A percentile compares a stretch with the other conserved stretches of the same genome.
These are phyloP conservation scores for Aspergillus clavatus DNA, from an alignment of 2,329 filamentous ascomycete genomes.

Conservation along the genomic window DNA sequence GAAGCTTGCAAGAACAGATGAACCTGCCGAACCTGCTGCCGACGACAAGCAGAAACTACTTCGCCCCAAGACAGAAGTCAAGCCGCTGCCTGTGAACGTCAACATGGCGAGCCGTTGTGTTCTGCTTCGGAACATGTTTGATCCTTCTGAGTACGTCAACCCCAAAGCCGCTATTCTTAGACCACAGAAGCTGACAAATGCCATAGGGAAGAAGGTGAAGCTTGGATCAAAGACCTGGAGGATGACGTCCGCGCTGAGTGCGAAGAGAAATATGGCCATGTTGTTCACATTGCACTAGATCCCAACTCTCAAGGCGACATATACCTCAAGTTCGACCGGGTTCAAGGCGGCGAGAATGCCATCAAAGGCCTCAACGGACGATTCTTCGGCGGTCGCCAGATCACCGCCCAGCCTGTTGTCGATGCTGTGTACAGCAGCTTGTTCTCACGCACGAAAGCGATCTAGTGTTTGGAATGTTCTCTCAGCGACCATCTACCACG, in stretches of 20 bases:
- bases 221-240: constrained; percentile 90
- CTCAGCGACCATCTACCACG: constrained; percentile 21
- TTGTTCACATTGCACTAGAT: constrained; percentile 95
- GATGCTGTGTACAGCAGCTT: constrained; percentile 98
- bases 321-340: constrained; percentile 96
- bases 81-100: constrained; percentile 76
- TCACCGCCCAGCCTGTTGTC: constrained; percentile 92
- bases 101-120: constrained; percentile 93
- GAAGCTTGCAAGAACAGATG: constrained; percentile 94
- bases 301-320: constrained; percentile 92
- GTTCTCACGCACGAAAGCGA: constrained; percentile 80
- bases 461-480: constrained; percentile 45
- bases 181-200: too few relatives aligned
- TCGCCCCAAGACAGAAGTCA: constrained; percentile 73
- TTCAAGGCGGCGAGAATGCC: constrained; percentile 92
- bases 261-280: constrained; percentile 90
- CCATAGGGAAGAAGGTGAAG: constrained; percentile 73
- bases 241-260: constrained; percentile 90
- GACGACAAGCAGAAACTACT: constrained; percentile 66
- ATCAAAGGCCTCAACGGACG: constrained; percentile 96
- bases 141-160: constrained; percentile 74
- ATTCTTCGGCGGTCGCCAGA: constrained; percentile 88
- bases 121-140: constrained; percentile 92
- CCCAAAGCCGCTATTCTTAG: too few relatives aligned
- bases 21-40: constrained; percentile 56